These are phyloP conservation scores for Cladorrhinum sp. DNA, from an alignment of 2,329 filamentous ascomycete species.

Conservation along the genomic window DNA sequence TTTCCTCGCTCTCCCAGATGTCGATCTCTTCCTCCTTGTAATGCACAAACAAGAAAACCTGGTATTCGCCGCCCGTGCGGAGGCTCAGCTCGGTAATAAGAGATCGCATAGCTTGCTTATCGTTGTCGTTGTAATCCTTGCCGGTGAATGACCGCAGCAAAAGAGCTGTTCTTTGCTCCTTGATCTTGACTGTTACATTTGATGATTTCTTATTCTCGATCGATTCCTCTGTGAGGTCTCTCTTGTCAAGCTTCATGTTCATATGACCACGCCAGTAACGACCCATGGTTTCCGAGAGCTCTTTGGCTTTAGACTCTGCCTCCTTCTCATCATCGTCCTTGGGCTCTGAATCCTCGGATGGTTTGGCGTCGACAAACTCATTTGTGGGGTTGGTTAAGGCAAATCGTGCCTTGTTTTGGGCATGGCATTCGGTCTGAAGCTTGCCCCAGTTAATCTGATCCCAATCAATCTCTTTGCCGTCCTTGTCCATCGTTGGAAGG, in stretches of 20 bases:
- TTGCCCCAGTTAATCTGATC: constrained; percentile 66
- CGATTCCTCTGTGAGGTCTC: not conserved
- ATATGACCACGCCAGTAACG: constrained; percentile 33
- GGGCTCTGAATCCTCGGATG: not conserved
- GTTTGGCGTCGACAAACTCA: constrained; percentile 21
- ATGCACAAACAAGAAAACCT: constrained; percentile 76
- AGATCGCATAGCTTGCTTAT: constrained; percentile 74
- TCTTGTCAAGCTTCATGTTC: constrained; percentile 9
- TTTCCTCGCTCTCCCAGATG: constrained; percentile 57
- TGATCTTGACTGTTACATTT: constrained; percentile 9
- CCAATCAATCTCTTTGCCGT: constrained; percentile 53
- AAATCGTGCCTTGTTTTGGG: constrained; percentile 65
- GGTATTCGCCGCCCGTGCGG: constrained; percentile 75
- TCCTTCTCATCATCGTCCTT: constrained; percentile 7
- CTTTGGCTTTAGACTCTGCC: not conserved
- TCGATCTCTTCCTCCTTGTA: constrained; percentile 58
- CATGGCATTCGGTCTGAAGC: constrained; percentile 64
- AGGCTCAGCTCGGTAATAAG: constrained; percentile 75
- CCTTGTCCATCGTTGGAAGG: constrained; percentile 46
- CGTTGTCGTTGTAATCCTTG: constrained; percentile 74
- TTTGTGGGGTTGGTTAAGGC: constrained; percentile 43
- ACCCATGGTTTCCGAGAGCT: constrained; percentile 9
- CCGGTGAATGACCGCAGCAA: constrained; percentile 73
- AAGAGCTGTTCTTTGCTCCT: constrained; percentile 64
- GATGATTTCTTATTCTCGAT: constrained; percentile 2